Evolutionary conservation across 2,329 filamentous ascomycete genomes (phyloP).

Genomic region (Paecilomyces sp.): DNA sequence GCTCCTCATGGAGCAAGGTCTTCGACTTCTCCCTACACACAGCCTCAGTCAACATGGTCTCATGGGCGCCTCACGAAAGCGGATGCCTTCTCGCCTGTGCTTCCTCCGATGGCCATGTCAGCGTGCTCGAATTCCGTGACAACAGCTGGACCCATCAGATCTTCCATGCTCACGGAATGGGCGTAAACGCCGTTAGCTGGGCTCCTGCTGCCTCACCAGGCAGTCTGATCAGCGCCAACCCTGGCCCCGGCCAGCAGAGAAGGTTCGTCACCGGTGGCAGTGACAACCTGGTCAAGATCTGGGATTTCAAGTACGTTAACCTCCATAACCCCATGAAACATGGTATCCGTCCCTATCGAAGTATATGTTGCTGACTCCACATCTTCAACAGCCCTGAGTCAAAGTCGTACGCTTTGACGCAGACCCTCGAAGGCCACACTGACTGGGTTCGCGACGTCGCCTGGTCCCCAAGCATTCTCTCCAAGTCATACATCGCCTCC

Average conservation of each 20-base stretch:
- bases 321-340: background rate
- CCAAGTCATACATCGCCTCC: slow-evolving; percentile 93
- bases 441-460: slow-evolving; percentile 98
- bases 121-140: slow-evolving; percentile 93
- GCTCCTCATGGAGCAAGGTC: slow-evolving; percentile 70
- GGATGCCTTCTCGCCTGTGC: slow-evolving; percentile 93
- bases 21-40: slow-evolving; percentile 93
- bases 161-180: slow-evolving; percentile 86
- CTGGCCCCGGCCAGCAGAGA: slow-evolving; percentile 57
- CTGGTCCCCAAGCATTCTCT: slow-evolving; percentile 90
- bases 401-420: slow-evolving; percentile 45
- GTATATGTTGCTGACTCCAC: slow-evolving; percentile 3
- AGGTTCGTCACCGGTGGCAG: slow-evolving; percentile 92
- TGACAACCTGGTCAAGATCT: slow-evolving; percentile 90
- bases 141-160: slow-evolving; percentile 85
- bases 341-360: slow-evolving; percentile 3
- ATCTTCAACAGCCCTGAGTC: slow-evolving; percentile 37
- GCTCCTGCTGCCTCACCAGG: slow-evolving; percentile 79
- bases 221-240: slow-evolving; percentile 69
- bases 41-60: slow-evolving; percentile 91
- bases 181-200: slow-evolving; percentile 95
- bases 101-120: slow-evolving; percentile 87
- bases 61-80: slow-evolving; percentile 95
- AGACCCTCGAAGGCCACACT: slow-evolving; percentile 67
- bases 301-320: slow-evolving; percentile 61